Percentiles rank a stretch among this genome's conserved stretches.
phyloP scores from a whole-genome alignment of 768 basidiomycete genomes.

The Candolleomyces aberdarensis region DNA sequence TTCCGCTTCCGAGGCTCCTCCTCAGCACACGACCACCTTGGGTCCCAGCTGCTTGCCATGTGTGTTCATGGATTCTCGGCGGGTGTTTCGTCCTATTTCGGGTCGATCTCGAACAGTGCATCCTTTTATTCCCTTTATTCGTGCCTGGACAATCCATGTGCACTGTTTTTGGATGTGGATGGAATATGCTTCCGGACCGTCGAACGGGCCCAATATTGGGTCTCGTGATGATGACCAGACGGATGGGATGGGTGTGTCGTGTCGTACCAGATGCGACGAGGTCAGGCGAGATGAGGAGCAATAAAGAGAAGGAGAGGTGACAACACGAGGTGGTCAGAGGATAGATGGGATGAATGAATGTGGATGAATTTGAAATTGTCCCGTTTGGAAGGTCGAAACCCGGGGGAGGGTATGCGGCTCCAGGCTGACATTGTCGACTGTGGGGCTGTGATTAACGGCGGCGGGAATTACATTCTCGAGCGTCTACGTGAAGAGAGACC shows the following conservation, averaged over 20 bases:
- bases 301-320: background rate
- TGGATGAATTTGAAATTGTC: background rate
- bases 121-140: background rate
- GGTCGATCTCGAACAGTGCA: background rate
- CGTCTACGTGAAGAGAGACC: no score
- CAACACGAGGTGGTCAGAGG: background rate
- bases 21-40: background rate
- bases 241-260: background rate
- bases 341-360: background rate
- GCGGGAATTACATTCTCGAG: no score
- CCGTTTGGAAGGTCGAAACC: conserved; percentile 1
- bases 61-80: background rate
- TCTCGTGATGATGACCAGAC: background rate
- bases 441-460: no score
- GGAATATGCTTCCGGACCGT: background rate
- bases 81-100: background rate
- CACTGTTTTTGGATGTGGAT: background rate
- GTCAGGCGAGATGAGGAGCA: background rate
- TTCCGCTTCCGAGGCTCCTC: background rate
- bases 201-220: background rate
- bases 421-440: background rate
- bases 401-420: conserved; percentile 1
- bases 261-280: conserved; percentile 3
- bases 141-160: background rate
- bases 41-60: background rate